Evolutionary conservation across 1,284 basidiomycete species (phyloP), one percentile per base, ranked within the genome.

Genomic region (Tilletiopsis washingtonensis): DNA sequence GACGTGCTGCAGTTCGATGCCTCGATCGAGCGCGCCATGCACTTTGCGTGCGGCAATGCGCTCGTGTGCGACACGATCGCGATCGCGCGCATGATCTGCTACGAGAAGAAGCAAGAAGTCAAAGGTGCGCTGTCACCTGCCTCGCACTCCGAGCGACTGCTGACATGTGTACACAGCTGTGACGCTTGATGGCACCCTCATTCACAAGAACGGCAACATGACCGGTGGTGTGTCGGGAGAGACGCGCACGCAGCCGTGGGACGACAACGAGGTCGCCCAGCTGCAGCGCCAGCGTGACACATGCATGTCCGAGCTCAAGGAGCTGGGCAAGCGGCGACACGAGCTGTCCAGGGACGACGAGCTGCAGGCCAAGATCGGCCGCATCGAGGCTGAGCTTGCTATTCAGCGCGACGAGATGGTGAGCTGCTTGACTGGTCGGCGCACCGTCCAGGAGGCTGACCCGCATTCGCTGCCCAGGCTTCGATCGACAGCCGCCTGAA

Each of bases 131-230:
- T 21, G n/a, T 21, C 24, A 23, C 19, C 37, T 37, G 5, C 7
- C 27, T 12, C 14, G 21, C 5, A 34, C 11, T 14, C 37, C 19
- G 17, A n/a, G 19, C 23, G 12, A 15, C 7, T 26, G 19, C 23
- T 11, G n/a, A 24, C 36, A 12, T 15, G 27, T 27, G 26, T 27
- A 9, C 19, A 3, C 59, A 94, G 91, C 91, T 53, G 93, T 99
- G 9, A 93, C 94, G 0, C 78, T 99, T 37, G 91, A 98, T 43
- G 94, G 94, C 0, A 97, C 91, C 0, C 79, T 99, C 50, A 96
- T 98, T 47, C 94, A 98, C 75, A 94, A 93, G 78, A 91, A 86
- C 61, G 94, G 94, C 62, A 77, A 94, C 41, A 98, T 98, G 70
- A 98, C 94, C 29, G 94, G 94, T 76, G 94, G 94, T 52, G 62